Evolutionary conservation across 2,329 filamentous ascomycete genomes (phyloP).

Genomic region (Xylaria sp.): DNA sequence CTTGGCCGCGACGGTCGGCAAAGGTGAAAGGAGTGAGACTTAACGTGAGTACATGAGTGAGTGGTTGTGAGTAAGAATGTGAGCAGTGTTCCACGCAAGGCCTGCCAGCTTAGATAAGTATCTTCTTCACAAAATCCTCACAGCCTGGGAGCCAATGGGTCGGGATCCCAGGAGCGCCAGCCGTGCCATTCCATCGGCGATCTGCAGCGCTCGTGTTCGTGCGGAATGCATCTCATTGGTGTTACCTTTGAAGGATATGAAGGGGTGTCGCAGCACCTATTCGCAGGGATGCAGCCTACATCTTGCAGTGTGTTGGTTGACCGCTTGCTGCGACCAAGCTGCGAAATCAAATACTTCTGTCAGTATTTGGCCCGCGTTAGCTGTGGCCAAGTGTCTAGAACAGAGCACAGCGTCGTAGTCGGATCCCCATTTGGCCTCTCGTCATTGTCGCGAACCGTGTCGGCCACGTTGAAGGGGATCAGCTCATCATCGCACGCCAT

Average conservation of each 20-base stretch:
- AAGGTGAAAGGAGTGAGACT: neutral
- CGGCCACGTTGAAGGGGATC: constrained; percentile 17
- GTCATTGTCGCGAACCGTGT: constrained; percentile 7
- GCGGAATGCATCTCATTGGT: constrained; percentile 27
- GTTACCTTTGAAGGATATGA: constrained; percentile 22
- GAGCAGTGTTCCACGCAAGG: constrained; percentile 5
- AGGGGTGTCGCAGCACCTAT: constrained; percentile 7
- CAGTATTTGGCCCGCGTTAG: constrained; percentile 6
- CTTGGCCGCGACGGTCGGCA: neutral
- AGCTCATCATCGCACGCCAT: constrained; percentile 16
- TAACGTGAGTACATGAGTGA: no score
- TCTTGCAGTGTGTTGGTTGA: constrained; percentile 10
- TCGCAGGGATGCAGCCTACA: constrained; percentile 15
- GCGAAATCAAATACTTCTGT: constrained; percentile 1
- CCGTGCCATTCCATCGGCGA: constrained; percentile 31
- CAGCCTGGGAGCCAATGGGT: constrained; percentile 31
- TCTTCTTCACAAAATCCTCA: neutral
- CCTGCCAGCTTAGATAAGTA: constrained; percentile 4
- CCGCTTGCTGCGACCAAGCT: constrained; percentile 11
- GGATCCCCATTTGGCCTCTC: constrained; percentile 13
- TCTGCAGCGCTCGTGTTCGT: constrained; percentile 33
- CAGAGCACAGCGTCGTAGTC: constrained; percentile 14
- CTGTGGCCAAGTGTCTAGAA: constrained; percentile 30
- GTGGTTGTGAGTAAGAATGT: neutral
- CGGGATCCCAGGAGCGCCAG: constrained; percentile 19